Conservation (phyloP, 2,329 filamentous ascomycete species). For the Epichloe sylvatica region DNA sequence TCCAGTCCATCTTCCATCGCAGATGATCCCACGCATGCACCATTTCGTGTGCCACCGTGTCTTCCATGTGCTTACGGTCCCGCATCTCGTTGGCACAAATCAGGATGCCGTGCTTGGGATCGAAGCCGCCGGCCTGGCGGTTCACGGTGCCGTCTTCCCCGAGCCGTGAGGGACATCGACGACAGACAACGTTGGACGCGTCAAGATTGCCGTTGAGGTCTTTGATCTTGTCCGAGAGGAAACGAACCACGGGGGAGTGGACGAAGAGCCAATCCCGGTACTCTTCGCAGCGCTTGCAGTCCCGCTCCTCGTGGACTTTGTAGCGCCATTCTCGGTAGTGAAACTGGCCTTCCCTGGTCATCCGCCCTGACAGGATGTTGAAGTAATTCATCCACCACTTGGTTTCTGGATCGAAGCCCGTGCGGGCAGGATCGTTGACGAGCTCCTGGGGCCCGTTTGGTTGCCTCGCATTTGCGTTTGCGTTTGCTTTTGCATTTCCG, state of each 20-base stretch:
- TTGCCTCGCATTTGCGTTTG: constrained; percentile 1
- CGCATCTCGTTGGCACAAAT: constrained; percentile 86
- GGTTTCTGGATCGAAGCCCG: constrained; percentile 47
- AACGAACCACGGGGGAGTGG: constrained; percentile 82
- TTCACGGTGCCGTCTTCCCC: constrained; percentile 47
- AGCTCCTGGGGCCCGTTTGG: constrained; percentile 20
- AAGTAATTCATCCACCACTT: constrained; percentile 75
- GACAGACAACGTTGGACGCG: constrained; percentile 63
- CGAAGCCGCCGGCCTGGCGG: constrained; percentile 65
- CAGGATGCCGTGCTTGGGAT: constrained; percentile 72
- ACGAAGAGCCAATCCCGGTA: constrained; percentile 72
- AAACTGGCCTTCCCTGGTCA: constrained; percentile 53
- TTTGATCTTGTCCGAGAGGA: constrained; percentile 68
- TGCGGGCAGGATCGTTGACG: constrained; percentile 45
- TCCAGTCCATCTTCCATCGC: constrained; percentile 77
- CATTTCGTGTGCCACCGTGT: constrained; percentile 94
- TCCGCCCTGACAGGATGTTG: constrained; percentile 59
- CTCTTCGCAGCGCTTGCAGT: constrained; percentile 70
- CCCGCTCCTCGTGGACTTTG: constrained; percentile 56
- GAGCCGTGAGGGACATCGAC: constrained; percentile 53
- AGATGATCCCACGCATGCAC: constrained; percentile 92
- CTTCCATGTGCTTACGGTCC: constrained; percentile 70
- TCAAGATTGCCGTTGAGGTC: constrained; percentile 67
- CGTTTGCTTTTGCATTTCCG: constrained; percentile 2
- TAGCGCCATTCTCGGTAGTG: constrained; percentile 70